A percentile compares a stretch with the other conserved stretches of the same genome.
Conservation (phyloP, 2,329 filamentous ascomycete species). For the Lasiodiplodia theobromae region DNA sequence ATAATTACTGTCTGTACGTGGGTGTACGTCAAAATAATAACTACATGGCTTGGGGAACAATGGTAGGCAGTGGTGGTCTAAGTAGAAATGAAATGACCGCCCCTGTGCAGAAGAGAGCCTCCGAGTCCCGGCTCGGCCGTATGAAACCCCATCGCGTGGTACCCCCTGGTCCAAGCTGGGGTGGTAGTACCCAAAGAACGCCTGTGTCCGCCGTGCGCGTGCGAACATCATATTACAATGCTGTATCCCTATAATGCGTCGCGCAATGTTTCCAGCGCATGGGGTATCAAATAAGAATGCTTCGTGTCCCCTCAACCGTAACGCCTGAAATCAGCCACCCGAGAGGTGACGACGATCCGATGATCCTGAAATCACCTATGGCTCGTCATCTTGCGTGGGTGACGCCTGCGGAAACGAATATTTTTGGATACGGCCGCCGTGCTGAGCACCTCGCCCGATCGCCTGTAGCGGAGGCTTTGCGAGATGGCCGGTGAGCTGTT, state of each 20-base stretch:
- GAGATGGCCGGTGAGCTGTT: slow-evolving; percentile 33
- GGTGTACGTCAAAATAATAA: slow-evolving; percentile 2
- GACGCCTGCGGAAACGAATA: slow-evolving; percentile 43
- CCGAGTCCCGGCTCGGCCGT: slow-evolving; percentile 21
- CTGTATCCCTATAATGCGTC: slow-evolving; percentile 27
- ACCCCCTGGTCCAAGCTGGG: slow-evolving; percentile 17
- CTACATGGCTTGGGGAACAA: slow-evolving; percentile 1
- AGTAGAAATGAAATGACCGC: slow-evolving; percentile 2
- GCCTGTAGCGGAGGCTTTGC: slow-evolving; percentile 36
- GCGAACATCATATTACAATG: slow-evolving; percentile 26
- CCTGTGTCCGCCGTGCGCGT: slow-evolving; percentile 23
- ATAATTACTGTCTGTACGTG: slow-evolving; percentile 1
- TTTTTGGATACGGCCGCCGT: slow-evolving; percentile 40
- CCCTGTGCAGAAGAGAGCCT: slow-evolving; percentile 19
- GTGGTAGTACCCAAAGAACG: slow-evolving; percentile 25
- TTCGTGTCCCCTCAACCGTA: slow-evolving; percentile 27
- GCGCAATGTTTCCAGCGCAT: slow-evolving; percentile 26
- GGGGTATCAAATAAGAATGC: slow-evolving; percentile 29
- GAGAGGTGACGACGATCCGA: slow-evolving; percentile 6
- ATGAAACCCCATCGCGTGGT: slow-evolving; percentile 11
- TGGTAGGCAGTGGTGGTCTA: neutral
- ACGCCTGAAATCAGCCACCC: slow-evolving; percentile 23
- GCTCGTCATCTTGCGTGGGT: slow-evolving; percentile 29
- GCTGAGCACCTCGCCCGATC: slow-evolving; percentile 39
- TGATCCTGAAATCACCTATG: slow-evolving; percentile 25